Base-by-base conservation (phyloP, 2,329 filamentous ascomycete genomes). In the Fusarium coicis region DNA sequence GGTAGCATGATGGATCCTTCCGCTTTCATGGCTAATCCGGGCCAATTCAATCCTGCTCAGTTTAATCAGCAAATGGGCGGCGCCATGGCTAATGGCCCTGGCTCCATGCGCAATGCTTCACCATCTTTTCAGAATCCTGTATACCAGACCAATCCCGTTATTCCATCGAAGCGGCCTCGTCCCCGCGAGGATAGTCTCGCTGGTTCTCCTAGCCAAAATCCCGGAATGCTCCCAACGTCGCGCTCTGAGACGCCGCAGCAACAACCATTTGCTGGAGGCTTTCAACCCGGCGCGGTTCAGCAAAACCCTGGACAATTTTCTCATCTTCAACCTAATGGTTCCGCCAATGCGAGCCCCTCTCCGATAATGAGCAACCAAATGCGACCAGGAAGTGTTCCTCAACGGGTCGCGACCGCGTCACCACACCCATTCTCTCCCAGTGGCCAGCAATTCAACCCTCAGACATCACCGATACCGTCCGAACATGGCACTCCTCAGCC, bases 171-270 rank as follows among this genome's bases (percentile, higher is more conserved):
- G 84, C 91, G 96, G 78, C 89, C 93, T 60, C 90, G 93, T 52
- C 92, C 93, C 58, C 87, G 90, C 80, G 94, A 97, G 83, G 95
- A 98, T 82, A 95, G 92, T 79, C 88, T 96, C 79, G 92, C 91
- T 75, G 92, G 93, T 80, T 97, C 95, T 37, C 95, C 96, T 59
- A 89, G 92, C 78, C 93, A 92, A 79, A 91, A 92, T 63, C 89
- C 92, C 10, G 90, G 90, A 73, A 93, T 93, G 84, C 83, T 94
- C 36, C 93, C 93, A 54, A 91, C 90, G 30, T 97, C 96, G 83
- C 93, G 96, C 83, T 96, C 96, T 77, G 95, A 97, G 80, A 98
- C 96, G 36, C 96, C 96, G 39, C 93, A 94, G 78, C 93, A 96
- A 80, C 88, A 91, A 71, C 88, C 88, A 58, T 95, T 92, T 77